Conservation (phyloP, 1,139 yeast species). For the Hyphopichia wangnamkhiaoensis region DNA sequence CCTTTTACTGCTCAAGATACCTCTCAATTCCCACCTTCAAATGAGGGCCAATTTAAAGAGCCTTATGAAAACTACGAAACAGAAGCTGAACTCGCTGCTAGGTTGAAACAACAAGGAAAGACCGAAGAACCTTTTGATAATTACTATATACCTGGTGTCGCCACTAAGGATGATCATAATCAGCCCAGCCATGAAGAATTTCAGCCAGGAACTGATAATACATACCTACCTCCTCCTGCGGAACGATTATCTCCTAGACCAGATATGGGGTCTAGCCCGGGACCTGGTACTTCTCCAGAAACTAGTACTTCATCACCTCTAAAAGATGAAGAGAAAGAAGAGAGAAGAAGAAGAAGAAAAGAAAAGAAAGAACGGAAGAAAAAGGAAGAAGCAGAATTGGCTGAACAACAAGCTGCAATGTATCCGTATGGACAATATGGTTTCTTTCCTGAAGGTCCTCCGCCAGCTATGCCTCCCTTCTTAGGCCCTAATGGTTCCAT, state of each 20-base stretch:
- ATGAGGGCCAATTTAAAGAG: constrained; percentile 15
- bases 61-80: constrained; percentile 24
- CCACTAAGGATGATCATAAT: neutral
- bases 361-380: constrained; percentile 15
- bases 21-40: neutral
- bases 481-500: constrained; percentile 2
- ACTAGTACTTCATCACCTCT: neutral
- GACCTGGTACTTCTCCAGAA: neutral
- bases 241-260: neutral
- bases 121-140: constrained; percentile 32
- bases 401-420: constrained; percentile 2
- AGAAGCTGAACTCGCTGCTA: constrained; percentile 13
- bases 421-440: constrained; percentile 8
- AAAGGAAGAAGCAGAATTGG: constrained; percentile 17
- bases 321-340: constrained; percentile 6
- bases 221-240: constrained; percentile 1
- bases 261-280: too few species aligned
- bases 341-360: constrained; percentile 13
- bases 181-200: neutral
- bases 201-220: neutral
- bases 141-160: constrained; percentile 19
- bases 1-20: neutral
- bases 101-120: constrained; percentile 4
- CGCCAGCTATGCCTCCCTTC: constrained; percentile 8
- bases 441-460: constrained; percentile 15